Percentiles rank a stretch among this genome's conserved stretches.
Conservation (phyloP, 257 asterid genomes). For the Petunia axillaris region DNA sequence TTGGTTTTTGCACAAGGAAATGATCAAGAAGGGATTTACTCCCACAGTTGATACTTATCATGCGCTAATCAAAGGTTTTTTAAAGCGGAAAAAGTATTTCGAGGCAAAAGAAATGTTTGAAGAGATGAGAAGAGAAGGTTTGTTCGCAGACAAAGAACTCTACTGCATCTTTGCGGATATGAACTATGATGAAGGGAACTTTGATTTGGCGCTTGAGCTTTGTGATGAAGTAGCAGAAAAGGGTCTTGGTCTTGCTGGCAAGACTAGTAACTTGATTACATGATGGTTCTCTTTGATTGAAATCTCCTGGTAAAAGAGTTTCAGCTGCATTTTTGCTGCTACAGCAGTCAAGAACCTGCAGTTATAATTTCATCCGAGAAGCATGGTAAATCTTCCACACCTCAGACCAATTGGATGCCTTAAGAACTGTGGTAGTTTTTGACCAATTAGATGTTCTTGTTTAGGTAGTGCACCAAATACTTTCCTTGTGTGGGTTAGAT, state of each 20-base stretch:
- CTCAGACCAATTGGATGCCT: background rate
- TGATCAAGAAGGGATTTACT: conserved; percentile 65
- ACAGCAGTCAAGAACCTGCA: background rate
- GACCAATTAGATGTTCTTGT: background rate
- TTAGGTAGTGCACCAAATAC: background rate
- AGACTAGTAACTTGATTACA: conserved; percentile 38
- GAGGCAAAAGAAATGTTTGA: conserved; percentile 81
- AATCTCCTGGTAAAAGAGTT: background rate
- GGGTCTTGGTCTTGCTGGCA: conserved; percentile 45
- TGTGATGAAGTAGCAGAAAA: conserved; percentile 85
- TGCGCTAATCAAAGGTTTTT: conserved; percentile 76
- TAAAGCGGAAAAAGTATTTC: conserved; percentile 67
- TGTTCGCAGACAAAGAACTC: conserved; percentile 58
- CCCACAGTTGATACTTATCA: conserved; percentile 63
- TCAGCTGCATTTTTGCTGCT: background rate
- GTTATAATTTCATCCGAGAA: background rate
- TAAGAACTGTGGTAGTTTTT: background rate
- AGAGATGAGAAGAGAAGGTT: conserved; percentile 74
- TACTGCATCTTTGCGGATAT: conserved; percentile 74
- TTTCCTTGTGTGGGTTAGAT: too few species aligned
- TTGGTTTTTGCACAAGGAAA: conserved; percentile 75
- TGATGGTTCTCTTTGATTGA: conserved; percentile 31
- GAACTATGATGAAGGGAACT: conserved; percentile 70
- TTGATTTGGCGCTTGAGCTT: conserved; percentile 74
- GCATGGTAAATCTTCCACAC: background rate